Base-by-base conservation (phyloP, 148 eudicot genomes). In the Vaccinium macrocarpon region DNA sequence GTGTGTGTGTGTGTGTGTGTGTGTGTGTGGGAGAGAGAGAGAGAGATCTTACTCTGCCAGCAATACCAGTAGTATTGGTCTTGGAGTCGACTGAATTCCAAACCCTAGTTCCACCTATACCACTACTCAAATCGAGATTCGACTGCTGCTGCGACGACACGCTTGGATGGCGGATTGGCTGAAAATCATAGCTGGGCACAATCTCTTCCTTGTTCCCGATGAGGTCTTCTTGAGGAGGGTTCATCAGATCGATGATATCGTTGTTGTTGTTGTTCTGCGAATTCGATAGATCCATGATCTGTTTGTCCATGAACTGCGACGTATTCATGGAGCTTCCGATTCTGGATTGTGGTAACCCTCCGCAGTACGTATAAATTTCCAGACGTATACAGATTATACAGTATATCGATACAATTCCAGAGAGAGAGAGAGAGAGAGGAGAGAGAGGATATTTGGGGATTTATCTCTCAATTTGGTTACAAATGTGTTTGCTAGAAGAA, bases 201-300 rank as follows among this genome's bases (percentile, higher is more conserved):
- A 93, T 91, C 78, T 92, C 95, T 2, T 92, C 94, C 49, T 96
- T 90, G 79, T 87, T 88, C 46, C 78, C 70, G n/a, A 46, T 82
- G 79, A 84, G 86, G 35, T 86, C 93, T 4, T 88, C 90, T 23
- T 86, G 83, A 64, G 95, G 83, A 64, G 95, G 93, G 73, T 91
- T 90, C 89, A 88, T 93, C 70, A 96, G 89, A 91, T 95, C 90
- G 85, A 92, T 82, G 87, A 94, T 91, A 89, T 95, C 97, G 79
- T 15, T 88, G 79, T 38, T 82, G 51, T 49, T 49, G 51, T 64
- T 10, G 71, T 13, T 83, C 61, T 91, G 92, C 1, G 98, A 91
- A 90, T 91, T 90, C 53, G 99, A 91, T 76, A 94, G 92, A 90
- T 96, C 99, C 99, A 96, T 96, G 64, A 96, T 94, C 87, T 96